Conservation (phyloP, 176 grass and related monocot genomes). For the Cenchrus americanus region DNA sequence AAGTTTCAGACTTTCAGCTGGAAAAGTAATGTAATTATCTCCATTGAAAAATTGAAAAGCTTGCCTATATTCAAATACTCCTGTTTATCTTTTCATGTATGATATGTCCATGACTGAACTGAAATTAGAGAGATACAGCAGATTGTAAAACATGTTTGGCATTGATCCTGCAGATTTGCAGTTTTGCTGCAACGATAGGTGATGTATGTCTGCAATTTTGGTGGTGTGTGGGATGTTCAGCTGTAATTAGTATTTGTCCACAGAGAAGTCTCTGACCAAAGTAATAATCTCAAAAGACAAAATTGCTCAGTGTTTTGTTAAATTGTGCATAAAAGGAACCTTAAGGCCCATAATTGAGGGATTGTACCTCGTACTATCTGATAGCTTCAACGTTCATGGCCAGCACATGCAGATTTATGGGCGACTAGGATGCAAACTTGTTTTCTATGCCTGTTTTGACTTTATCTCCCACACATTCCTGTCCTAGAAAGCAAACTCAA, state of each 20-base stretch:
- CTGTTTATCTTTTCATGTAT: background rate
- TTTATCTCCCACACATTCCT: constrained; percentile 6
- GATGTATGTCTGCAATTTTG: background rate
- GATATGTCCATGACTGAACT: background rate
- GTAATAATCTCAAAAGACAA: background rate
- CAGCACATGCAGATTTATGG: constrained; percentile 2
- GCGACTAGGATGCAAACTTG: background rate
- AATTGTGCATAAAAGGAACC: background rate
- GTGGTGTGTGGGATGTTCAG: too few species aligned
- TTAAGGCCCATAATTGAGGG: background rate
- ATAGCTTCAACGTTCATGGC: constrained; percentile 15
- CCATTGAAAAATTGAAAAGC: background rate
- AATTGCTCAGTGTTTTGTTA: background rate
- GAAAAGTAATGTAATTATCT: background rate
- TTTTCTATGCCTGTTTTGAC: background rate
- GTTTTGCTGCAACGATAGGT: background rate
- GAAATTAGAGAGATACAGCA: background rate
- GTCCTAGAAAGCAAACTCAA: background rate
- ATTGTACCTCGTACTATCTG: constrained; percentile 21
- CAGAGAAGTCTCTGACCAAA: background rate
- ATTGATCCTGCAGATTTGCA: background rate
- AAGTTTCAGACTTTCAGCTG: background rate
- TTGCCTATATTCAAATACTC: background rate
- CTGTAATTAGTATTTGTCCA: background rate
- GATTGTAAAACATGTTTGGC: background rate